A percentile compares a stretch with the other conserved stretches of the same genome.
These are phyloP conservation scores for Friedmanniomyces endolithicus DNA, from an alignment of 495 filamentous ascomycete species.

Conservation along the genomic window DNA sequence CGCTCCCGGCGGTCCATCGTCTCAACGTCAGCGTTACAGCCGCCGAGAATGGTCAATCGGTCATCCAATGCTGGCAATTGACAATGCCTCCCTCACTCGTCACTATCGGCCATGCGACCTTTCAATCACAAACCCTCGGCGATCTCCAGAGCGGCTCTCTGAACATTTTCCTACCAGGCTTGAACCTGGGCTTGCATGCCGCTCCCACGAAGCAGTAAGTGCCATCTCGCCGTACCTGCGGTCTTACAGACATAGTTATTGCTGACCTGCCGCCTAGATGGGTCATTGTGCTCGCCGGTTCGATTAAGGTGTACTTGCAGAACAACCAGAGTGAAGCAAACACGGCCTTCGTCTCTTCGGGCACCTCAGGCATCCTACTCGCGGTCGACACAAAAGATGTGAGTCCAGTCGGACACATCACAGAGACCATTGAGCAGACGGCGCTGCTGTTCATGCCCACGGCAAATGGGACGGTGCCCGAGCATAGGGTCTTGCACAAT, in stretches of 20 bases:
- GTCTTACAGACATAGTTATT: background rate
- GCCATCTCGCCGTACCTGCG: background rate
- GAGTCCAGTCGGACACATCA: background rate
- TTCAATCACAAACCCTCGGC: background rate
- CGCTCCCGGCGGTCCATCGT: background rate
- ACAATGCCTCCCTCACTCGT: background rate
- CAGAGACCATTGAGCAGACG: background rate
- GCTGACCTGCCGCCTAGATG: background rate
- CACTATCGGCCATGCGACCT: background rate
- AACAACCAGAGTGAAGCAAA: background rate
- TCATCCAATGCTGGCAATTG: constrained; percentile 2
- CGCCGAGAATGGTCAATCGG: background rate
- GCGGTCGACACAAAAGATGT: background rate
- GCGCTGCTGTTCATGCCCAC: background rate
- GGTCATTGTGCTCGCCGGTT: background rate
- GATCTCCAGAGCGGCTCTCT: background rate
- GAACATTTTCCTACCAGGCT: background rate
- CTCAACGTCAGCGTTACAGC: background rate
- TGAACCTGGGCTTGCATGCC: background rate
- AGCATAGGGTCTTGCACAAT: background rate
- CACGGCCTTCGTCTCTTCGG: background rate
- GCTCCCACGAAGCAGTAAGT: constrained; percentile 1
- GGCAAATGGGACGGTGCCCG: background rate
- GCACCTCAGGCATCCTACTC: background rate
- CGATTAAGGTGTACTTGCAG: background rate